Percentiles rank a stretch among this genome's conserved stretches.
Conservation (phyloP, 352 stramenopile species). For the Globisporangium polare region DNA sequence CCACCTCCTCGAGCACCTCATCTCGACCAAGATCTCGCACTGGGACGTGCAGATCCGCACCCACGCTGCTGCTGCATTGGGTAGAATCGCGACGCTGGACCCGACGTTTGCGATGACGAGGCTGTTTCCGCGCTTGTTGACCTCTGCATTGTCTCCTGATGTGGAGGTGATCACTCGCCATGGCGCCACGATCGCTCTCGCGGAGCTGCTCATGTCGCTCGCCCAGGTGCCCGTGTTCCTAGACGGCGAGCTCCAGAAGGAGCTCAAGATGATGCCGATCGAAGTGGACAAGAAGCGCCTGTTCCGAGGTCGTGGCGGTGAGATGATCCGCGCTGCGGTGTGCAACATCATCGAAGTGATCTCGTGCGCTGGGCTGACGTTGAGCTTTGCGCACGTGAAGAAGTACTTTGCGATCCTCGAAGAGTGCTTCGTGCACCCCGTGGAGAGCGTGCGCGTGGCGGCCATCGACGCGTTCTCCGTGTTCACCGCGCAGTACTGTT, state of each 20-base stretch:
- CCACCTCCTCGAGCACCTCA: constrained; percentile 77
- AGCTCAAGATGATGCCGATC: constrained; percentile 68
- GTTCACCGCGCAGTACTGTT: constrained; percentile 89
- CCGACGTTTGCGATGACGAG: constrained; percentile 53
- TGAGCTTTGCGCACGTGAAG: constrained; percentile 67
- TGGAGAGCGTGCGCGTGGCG: constrained; percentile 87
- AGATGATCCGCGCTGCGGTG: constrained; percentile 93
- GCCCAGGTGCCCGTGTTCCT: constrained; percentile 51
- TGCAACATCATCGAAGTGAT: constrained; percentile 95
- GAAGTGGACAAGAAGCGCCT: constrained; percentile 93
- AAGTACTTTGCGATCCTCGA: constrained; percentile 75
- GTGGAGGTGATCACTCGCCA: constrained; percentile 92
- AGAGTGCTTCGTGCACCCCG: constrained; percentile 94
- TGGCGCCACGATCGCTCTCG: constrained; percentile 90
- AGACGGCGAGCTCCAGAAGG: constrained; percentile 63
- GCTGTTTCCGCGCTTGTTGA: constrained; percentile 86
- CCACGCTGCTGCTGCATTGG: constrained; percentile 86
- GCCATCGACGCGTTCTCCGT: constrained; percentile 85
- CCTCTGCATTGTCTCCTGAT: constrained; percentile 71
- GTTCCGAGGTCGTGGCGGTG: constrained; percentile 94
- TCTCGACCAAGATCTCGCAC: constrained; percentile 90
- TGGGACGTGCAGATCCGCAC: constrained; percentile 93
- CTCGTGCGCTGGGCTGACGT: constrained; percentile 34
- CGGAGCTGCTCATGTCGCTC: constrained; percentile 72
- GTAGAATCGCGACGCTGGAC: constrained; percentile 84